Evolutionary conservation across 2,329 filamentous ascomycete species (phyloP).

Genomic region (Microsporum audouinii): DNA sequence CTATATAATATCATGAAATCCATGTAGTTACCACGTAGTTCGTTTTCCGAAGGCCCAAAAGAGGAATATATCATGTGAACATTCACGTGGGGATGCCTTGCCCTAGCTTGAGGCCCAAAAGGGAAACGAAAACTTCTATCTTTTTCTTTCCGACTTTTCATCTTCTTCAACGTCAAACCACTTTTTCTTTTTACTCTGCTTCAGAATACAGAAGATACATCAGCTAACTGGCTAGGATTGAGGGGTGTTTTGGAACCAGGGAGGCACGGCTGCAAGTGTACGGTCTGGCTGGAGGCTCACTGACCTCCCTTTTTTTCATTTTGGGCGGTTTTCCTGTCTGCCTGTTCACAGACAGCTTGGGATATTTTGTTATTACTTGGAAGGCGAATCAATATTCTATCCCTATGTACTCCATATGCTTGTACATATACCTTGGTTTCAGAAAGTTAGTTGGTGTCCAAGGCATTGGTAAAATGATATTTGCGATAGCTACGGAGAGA

Average conservation of each 20-base stretch:
- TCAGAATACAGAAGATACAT: neutral
- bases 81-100: neutral
- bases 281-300: neutral
- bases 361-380: neutral
- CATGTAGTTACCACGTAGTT: no score
- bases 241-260: neutral
- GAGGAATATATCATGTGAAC: slow-evolving; percentile 1
- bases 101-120: neutral
- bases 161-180: neutral
- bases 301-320: neutral
- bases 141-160: neutral
- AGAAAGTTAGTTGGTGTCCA: neutral
- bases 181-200: neutral
- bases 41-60: neutral
- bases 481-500: no score
- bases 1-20: no score
- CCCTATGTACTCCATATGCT: no score
- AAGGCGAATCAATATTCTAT: neutral
- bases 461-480: neutral
- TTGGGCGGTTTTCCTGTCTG: neutral
- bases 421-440: neutral
- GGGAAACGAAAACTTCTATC: neutral
- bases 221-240: neutral
- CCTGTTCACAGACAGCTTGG: neutral
- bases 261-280: neutral